A percentile compares a stretch with the other conserved stretches of the same genome.
Evolutionary conservation across 2,329 filamentous ascomycete species (phyloP).

Genomic region (Akanthomyces muscarius): DNA sequence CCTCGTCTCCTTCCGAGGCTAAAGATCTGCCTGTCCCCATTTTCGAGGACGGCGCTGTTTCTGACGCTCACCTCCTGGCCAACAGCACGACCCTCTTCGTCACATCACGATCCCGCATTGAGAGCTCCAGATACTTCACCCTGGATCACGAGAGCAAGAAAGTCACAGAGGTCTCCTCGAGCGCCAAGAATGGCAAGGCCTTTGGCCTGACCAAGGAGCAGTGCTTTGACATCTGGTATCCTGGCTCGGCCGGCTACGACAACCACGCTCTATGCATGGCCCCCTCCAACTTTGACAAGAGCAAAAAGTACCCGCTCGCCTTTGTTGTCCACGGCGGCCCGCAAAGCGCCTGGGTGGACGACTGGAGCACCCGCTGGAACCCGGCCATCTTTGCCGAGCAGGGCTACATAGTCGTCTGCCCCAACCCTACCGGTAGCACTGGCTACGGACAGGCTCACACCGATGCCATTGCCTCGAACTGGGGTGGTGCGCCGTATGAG

Average conservation of each 20-base stretch:
- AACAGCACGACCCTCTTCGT: conserved; percentile 53
- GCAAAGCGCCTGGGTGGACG: conserved; percentile 69
- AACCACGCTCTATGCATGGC: conserved; percentile 67
- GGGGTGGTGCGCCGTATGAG: conserved; percentile 80
- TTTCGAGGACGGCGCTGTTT: conserved; percentile 51
- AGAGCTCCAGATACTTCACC: conserved; percentile 67
- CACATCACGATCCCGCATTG: conserved; percentile 63
- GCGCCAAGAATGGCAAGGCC: conserved; percentile 59
- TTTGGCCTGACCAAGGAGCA: conserved; percentile 63
- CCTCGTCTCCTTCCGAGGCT: conserved; percentile 49
- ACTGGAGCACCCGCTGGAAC: conserved; percentile 83
- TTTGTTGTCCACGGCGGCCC: conserved; percentile 82
- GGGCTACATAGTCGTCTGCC: conserved; percentile 76
- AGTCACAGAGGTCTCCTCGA: conserved; percentile 54
- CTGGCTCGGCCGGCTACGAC: conserved; percentile 58
- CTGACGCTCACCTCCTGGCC: conserved; percentile 49
- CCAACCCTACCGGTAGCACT: conserved; percentile 80
- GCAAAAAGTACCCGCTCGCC: conserved; percentile 72
- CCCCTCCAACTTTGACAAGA: conserved; percentile 62
- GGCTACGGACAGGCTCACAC: conserved; percentile 76
- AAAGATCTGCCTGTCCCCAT: conserved; percentile 46
- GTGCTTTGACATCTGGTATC: conserved; percentile 65
- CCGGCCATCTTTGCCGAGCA: conserved; percentile 82
- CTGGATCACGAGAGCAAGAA: conserved; percentile 44
- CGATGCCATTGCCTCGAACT: conserved; percentile 73